Conservation (phyloP, 192 early-diverging fungal genomes). For the Entomortierella parvispora region DNA sequence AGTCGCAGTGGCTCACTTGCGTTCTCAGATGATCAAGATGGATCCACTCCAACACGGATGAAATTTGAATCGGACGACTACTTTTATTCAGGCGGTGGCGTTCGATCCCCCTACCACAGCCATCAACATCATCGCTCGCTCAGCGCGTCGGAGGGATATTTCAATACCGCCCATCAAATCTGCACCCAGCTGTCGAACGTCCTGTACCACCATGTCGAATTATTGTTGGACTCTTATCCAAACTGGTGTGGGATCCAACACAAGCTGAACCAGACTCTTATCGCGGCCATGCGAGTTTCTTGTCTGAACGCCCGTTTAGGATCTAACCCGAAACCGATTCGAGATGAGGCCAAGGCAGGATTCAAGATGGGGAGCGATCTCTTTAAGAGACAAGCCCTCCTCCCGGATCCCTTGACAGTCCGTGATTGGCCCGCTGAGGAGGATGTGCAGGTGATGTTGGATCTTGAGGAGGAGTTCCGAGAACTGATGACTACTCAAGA, state of each 20-base stretch:
- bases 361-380: conserved; percentile 47
- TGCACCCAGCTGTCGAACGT: conserved; percentile 49
- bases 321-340: conserved; percentile 29
- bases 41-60: conserved; percentile 2
- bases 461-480: conserved; percentile 45
- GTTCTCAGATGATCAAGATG: conserved; percentile 11
- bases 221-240: conserved; percentile 37
- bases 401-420: conserved; percentile 35
- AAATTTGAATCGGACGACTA: conserved; percentile 24
- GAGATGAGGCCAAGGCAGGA: conserved; percentile 47
- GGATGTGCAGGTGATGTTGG: conserved; percentile 42
- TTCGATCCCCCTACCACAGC: background rate
- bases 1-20: conserved; percentile 13
- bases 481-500: conserved; percentile 46
- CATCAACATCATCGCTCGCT: background rate
- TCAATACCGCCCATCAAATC: conserved; percentile 48
- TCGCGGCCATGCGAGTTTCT: conserved; percentile 34
- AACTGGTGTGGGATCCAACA: conserved; percentile 45
- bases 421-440: conserved; percentile 52
- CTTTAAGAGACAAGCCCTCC: conserved; percentile 32
- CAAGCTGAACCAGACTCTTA: conserved; percentile 36
- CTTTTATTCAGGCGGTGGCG: background rate
- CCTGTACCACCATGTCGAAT: conserved; percentile 46
- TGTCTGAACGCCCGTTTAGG: conserved; percentile 40
- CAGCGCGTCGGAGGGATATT: conserved; percentile 25